phyloP scores from a whole-genome alignment of 2,329 filamentous ascomycete genomes.

The Colletotrichum spinosum region DNA sequence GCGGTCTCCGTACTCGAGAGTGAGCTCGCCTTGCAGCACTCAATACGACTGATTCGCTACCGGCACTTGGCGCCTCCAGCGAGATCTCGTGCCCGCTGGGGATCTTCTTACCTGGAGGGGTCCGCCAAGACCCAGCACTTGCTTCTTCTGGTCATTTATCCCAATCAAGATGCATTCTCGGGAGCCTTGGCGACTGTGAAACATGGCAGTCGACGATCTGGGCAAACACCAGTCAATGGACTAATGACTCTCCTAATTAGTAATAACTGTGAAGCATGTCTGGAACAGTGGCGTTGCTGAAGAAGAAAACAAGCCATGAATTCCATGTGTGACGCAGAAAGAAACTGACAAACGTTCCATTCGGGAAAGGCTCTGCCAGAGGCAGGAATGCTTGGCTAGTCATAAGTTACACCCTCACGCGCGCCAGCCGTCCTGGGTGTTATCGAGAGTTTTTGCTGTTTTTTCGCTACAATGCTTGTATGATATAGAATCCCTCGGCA shows the following conservation, averaged over 20 bases:
- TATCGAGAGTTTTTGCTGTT: too few relatives aligned
- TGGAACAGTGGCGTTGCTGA: conserved; percentile 21
- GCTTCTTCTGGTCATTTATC: conserved; percentile 11
- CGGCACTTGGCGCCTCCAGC: conserved; percentile 6
- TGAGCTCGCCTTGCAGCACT: too few relatives aligned
- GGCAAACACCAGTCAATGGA: conserved; percentile 13
- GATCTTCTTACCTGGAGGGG: not conserved
- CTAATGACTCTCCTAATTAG: not conserved
- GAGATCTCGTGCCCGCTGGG: conserved; percentile 10
- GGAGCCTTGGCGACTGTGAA: conserved; percentile 20
- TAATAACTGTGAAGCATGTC: conserved; percentile 21
- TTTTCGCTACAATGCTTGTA: too few relatives aligned
- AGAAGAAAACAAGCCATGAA: conserved; percentile 13
- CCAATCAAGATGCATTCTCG: conserved; percentile 4
- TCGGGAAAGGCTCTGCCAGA: too few relatives aligned
- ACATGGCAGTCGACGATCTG: conserved; percentile 18
- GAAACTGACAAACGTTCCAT: not conserved
- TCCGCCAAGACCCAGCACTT: conserved; percentile 4
- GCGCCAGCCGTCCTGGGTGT: too few relatives aligned
- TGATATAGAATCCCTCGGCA: too few relatives aligned
- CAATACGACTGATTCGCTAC: not conserved
- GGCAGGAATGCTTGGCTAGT: too few relatives aligned
- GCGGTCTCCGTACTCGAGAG: too few relatives aligned
- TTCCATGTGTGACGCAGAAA: not conserved
- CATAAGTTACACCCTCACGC: too few relatives aligned